Base-by-base conservation (phyloP, 306 rosid species). In the Glycine latifolia region DNA sequence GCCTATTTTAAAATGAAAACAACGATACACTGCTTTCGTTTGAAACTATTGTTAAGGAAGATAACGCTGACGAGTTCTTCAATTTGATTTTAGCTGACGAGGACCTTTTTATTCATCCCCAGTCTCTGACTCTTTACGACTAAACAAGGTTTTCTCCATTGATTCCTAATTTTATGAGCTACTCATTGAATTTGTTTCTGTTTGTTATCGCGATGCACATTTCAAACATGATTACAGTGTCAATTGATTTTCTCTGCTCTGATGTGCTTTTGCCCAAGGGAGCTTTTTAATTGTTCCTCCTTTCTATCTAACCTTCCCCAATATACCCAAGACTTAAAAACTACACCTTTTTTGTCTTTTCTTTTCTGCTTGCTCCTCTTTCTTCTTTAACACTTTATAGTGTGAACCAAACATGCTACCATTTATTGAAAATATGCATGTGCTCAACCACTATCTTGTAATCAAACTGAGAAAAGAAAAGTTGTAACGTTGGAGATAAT, bases 1-100 rank as follows among this genome's bases (percentile, higher is more conserved):
- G 83, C 72, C 71, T 80, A 80, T 80, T 80, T 80, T 60, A 17
- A 31, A 71, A 80, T 80, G 83, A 71, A 80, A 71, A 59, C 63
- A 33, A 31, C 35, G 1, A 2, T 49, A 3, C 33, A 2, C 71
- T 31, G 78, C 71, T 71, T 56, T 44, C 73, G 66, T 71, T 80
- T 80, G 71, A 44, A 71, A 71, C 71, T 71, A 37, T 35, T 70
- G 83, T 79, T 4, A 15, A 70, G 83, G 83, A 48, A 79, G 78
- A n/a, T 71, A 58, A 79, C 37, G 77, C 71, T 43, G 67, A 78
- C 76, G 82, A 68, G 49, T 58, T 71, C 83, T 60, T 80, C 15
- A 49, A 6, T 80, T 47, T 80, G 78, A 80, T 80, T 80, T 80
- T 49, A 56, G 77, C 49, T 69, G 82, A 79, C 0, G 60, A 68